Percentiles rank a stretch among this genome's conserved stretches.
Conservation (phyloP, 2,329 filamentous ascomycete species). For the Monilinia aucupariae region DNA sequence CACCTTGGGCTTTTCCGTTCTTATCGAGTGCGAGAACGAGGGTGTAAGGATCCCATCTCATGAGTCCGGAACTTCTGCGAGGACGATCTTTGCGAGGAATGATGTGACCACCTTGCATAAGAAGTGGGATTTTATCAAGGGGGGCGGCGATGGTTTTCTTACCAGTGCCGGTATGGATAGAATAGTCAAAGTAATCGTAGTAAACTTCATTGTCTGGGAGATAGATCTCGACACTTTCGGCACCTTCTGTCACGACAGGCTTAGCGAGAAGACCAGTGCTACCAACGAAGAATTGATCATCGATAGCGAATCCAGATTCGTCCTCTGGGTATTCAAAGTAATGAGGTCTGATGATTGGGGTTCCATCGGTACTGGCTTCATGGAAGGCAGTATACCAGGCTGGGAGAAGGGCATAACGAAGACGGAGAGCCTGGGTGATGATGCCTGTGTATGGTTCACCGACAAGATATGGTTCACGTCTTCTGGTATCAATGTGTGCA, state of each 20-base stretch:
- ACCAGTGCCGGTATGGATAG: slow-evolving; percentile 63
- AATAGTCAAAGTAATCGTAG: slow-evolving; percentile 92
- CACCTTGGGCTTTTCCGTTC: slow-evolving; percentile 68
- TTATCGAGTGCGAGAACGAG: slow-evolving; percentile 70
- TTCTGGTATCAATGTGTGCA: slow-evolving; percentile 91
- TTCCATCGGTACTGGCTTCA: slow-evolving; percentile 74
- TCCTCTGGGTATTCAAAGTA: slow-evolving; percentile 87
- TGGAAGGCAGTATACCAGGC: slow-evolving; percentile 98
- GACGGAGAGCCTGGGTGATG: slow-evolving; percentile 78
- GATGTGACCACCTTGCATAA: slow-evolving; percentile 91
- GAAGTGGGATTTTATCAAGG: slow-evolving; percentile 77
- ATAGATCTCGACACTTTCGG: slow-evolving; percentile 70
- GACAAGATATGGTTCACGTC: slow-evolving; percentile 85
- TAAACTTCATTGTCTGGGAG: slow-evolving; percentile 85
- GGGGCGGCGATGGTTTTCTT: slow-evolving; percentile 68
- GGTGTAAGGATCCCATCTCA: slow-evolving; percentile 94
- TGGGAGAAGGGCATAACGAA: slow-evolving; percentile 84
- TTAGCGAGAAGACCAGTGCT: slow-evolving; percentile 87
- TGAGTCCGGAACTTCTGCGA: slow-evolving; percentile 76
- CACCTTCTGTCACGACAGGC: slow-evolving; percentile 75
- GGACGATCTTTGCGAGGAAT: slow-evolving; percentile 85
- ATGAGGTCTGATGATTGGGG: slow-evolving; percentile 84
- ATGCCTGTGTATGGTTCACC: slow-evolving; percentile 81
- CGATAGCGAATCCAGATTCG: slow-evolving; percentile 79
- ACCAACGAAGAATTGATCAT: slow-evolving; percentile 91